Conservation (phyloP, 768 basidiomycete genomes). For the Suillus occidentalis region DNA sequence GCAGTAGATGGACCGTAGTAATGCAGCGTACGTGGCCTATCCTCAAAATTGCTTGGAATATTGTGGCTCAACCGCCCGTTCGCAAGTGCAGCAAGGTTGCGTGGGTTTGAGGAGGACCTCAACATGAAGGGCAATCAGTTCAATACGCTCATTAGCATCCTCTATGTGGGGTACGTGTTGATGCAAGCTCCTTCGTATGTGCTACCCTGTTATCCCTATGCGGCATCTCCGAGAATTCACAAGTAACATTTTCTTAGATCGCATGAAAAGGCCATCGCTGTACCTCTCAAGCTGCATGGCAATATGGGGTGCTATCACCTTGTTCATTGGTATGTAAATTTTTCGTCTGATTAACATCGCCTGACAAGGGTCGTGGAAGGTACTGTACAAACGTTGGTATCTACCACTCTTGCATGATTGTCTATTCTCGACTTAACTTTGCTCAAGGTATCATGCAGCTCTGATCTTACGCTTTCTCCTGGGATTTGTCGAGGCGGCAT, state of each 20-base stretch:
- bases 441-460: conserved; percentile 54
- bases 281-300: conserved; percentile 66
- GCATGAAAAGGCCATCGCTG: conserved; percentile 62
- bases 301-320: conserved; percentile 67
- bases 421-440: conserved; percentile 5
- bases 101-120: conserved; percentile 68
- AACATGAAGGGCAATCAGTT: conserved; percentile 60
- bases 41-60: neutral
- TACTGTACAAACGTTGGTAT: conserved; percentile 32
- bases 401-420: neutral
- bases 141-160: conserved; percentile 63
- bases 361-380: conserved; percentile 22
- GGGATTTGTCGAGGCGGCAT: conserved; percentile 69
- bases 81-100: conserved; percentile 63
- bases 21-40: conserved; percentile 48
- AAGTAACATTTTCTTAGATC: conserved; percentile 69
- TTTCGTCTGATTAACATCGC: conserved; percentile 8
- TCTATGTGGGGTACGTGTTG: conserved; percentile 68
- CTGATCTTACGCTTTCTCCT: conserved; percentile 75
- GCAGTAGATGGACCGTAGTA: conserved; percentile 67
- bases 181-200: conserved; percentile 75
- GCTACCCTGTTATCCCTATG: neutral
- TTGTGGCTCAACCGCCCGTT: neutral
- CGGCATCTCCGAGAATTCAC: neutral
- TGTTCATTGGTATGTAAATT: conserved; percentile 43